Percentiles rank a stretch among this genome's conserved stretches.
Evolutionary conservation across 176 grass and related monocot species (phyloP).

Genomic region (Oryza longistaminata): DNA sequence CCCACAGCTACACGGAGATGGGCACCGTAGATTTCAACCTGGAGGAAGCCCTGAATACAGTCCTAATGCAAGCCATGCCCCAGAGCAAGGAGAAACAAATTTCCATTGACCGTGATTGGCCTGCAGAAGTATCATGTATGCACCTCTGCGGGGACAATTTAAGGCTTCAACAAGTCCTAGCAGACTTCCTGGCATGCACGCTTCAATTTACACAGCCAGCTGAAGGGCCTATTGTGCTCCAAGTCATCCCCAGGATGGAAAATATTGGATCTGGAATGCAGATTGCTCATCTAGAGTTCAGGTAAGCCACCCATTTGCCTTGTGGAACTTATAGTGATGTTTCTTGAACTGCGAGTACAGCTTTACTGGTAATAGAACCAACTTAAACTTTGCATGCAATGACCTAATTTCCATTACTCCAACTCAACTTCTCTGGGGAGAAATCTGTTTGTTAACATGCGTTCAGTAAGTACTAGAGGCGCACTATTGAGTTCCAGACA

Average conservation of each 20-base stretch:
- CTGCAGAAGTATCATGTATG: constrained; percentile 78
- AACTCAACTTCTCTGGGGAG: background rate
- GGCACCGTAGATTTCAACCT: constrained; percentile 84
- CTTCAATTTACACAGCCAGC: constrained; percentile 75
- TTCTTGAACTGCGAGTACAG: constrained; percentile 15
- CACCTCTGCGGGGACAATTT: constrained; percentile 89
- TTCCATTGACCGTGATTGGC: constrained; percentile 76
- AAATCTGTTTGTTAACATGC: background rate
- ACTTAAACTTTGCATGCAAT: background rate
- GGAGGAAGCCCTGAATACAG: constrained; percentile 68
- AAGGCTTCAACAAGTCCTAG: constrained; percentile 93
- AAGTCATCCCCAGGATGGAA: constrained; percentile 75
- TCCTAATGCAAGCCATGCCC: constrained; percentile 83
- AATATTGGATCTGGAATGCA: constrained; percentile 76
- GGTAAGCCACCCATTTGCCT: constrained; percentile 45
- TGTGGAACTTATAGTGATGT: constrained; percentile 7
- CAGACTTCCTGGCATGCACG: constrained; percentile 69
- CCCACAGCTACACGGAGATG: constrained; percentile 79
- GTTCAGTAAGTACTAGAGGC: background rate
- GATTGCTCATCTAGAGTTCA: constrained; percentile 94
- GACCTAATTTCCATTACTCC: background rate
- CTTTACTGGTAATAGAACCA: constrained; percentile 8
- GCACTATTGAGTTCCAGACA: background rate
- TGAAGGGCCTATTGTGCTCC: constrained; percentile 76
- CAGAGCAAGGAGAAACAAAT: constrained; percentile 68